Evolutionary conservation across 352 stramenopile species (phyloP).

Genomic region (Phytopythium vexans): DNA sequence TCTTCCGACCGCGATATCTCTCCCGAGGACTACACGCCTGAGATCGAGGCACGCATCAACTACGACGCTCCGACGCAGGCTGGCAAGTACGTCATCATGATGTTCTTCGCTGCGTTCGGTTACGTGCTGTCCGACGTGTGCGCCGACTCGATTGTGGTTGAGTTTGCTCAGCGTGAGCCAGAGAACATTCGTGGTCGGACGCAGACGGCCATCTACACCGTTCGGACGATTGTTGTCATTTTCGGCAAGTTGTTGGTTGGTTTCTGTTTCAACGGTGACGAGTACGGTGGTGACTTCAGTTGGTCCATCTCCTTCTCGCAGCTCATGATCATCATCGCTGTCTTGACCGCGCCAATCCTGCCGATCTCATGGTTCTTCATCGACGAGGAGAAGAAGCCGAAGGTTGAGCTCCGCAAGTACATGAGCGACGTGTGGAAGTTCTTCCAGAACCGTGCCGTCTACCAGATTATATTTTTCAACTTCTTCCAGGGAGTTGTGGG

Average conservation of each 20-base stretch:
- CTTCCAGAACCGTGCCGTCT: conserved; percentile 37
- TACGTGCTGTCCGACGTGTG: conserved; percentile 48
- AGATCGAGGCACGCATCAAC: conserved; percentile 28
- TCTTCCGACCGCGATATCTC: conserved; percentile 24
- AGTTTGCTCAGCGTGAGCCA: conserved; percentile 49
- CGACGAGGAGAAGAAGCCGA: conserved; percentile 34
- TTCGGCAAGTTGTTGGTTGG: conserved; percentile 34
- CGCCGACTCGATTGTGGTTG: conserved; percentile 50
- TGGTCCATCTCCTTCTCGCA: conserved; percentile 35
- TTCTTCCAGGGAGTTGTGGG: conserved; percentile 40
- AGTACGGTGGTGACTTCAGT: conserved; percentile 42
- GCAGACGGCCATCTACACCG: too few species aligned
- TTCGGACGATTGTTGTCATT: conserved; percentile 46
- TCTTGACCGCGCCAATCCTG: conserved; percentile 29
- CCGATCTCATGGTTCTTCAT: conserved; percentile 47
- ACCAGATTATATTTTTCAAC: conserved; percentile 46
- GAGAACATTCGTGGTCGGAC: conserved; percentile 35
- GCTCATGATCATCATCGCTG: conserved; percentile 31
- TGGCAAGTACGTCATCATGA: conserved; percentile 37
- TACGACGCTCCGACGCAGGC: conserved; percentile 24
- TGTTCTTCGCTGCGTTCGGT: conserved; percentile 42
- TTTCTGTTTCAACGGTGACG: conserved; percentile 35
- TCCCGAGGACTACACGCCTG: conserved; percentile 21
- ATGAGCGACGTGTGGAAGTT: conserved; percentile 29
- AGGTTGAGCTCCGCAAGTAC: conserved; percentile 33